These are phyloP conservation scores for Hamamelis virginiana DNA, from an alignment of 164 flowering plant species.

Conservation along the genomic window DNA sequence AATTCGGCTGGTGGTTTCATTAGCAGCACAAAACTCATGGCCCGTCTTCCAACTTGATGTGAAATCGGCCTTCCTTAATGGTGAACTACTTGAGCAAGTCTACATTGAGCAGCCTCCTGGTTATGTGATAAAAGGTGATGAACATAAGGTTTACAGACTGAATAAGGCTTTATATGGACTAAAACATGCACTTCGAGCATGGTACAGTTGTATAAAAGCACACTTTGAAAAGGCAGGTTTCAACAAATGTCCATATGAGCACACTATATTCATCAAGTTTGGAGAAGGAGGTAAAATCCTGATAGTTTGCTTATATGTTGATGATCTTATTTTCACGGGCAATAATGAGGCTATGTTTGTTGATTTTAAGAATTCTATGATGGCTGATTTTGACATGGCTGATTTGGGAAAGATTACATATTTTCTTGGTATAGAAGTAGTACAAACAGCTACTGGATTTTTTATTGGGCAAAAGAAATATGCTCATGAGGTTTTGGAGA, in stretches of 20 bases:
- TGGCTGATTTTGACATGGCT: too few species aligned
- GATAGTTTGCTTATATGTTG: not conserved
- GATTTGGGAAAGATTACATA: too few species aligned
- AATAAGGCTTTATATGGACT: too few species aligned
- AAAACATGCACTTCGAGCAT: too few species aligned
- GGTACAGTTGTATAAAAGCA: too few species aligned
- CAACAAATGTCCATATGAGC: too few species aligned
- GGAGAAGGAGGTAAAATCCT: not conserved
- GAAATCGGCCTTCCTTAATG: not conserved
- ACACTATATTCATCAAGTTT: not conserved
- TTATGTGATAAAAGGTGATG: not conserved
- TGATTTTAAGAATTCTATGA: too few species aligned
- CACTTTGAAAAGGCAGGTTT: too few species aligned
- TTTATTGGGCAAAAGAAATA: not conserved
- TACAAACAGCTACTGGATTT: too few species aligned
- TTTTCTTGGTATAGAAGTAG: too few species aligned
- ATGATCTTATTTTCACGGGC: not conserved
- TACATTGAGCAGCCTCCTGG: not conserved
- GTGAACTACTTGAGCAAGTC: not conserved
- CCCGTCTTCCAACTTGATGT: not conserved
- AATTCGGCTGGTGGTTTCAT: too few species aligned
- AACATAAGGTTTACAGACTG: not conserved
- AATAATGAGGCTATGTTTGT: not conserved
- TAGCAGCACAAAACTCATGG: not conserved
- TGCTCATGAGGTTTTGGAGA: not conserved